Evolutionary conservation across 768 basidiomycete species (phyloP), one percentile per base, ranked within the genome.

Genomic region (Polyporus arcularius): DNA sequence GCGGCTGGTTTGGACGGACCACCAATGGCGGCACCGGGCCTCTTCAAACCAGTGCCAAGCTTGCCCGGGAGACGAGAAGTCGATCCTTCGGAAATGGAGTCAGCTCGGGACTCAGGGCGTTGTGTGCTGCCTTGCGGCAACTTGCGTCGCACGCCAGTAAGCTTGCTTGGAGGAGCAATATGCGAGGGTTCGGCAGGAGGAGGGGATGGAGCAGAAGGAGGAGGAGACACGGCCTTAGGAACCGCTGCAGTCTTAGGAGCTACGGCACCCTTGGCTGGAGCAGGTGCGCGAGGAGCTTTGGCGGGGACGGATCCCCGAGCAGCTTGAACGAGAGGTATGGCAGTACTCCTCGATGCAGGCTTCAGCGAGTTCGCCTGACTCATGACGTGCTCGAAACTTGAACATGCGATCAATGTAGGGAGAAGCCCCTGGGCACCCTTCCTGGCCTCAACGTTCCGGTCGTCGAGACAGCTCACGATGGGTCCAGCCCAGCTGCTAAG

Each of bases 391-490:
- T 94, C 91, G 69, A 85, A 94, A 5, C 97, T 94, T 35, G 86
- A 86, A 49, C 74, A 85, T 3, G 80, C 75, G 51, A 98, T 87
- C 57, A 99, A 73, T 46, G 78, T 75, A 0, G 94, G 93, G 14
- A 99, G 74, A 31, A 98, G 71, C 1, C 87, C 86, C 65, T 92
- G 90, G 5, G 95, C 94, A 14, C 86, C 88, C 74, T 98, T 98
- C 58, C 97, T 86, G 21, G 98, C 92, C 71, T 99, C 97, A 11
- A 82, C 82, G 68, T 78, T 96, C 32, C 94, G 86, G 72, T 99
- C 97, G 70, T 99, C 97, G 38, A 99, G 82, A 62, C 85, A 94
- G 2, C 82, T 72, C 16, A 99, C 82, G 30, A 92, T 73, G 1
- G 85, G 79, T 8, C 80, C 70, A 8, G 82, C 83, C 82, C 94